Percentiles rank a stretch among this genome's conserved stretches.
Conservation (phyloP, 495 filamentous ascomycete genomes). For the Peziza echinospora region DNA sequence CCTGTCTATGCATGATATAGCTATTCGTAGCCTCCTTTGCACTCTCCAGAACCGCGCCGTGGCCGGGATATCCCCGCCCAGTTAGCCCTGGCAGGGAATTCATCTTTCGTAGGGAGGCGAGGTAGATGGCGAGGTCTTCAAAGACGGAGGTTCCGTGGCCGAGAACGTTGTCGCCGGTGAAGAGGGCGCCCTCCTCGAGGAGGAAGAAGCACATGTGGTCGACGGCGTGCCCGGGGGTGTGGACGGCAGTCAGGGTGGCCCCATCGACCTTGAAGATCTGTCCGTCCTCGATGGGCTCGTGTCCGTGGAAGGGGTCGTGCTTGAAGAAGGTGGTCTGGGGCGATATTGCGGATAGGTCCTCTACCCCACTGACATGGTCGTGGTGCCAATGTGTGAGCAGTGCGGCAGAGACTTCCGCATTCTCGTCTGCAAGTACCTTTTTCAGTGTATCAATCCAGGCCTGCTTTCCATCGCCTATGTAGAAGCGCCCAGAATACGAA, state of each 20-base stretch:
- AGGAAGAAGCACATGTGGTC: constrained; percentile 65
- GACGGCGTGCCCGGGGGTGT: constrained; percentile 66
- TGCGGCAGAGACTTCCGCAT: constrained; percentile 36
- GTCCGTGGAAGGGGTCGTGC: constrained; percentile 11
- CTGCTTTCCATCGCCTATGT: constrained; percentile 25
- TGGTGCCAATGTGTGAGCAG: constrained; percentile 81
- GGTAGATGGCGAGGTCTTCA: constrained; percentile 54
- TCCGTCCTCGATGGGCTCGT: constrained; percentile 19
- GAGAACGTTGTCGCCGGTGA: constrained; percentile 87
- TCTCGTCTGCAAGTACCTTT: constrained; percentile 39
- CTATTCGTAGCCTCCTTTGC: constrained; percentile 43
- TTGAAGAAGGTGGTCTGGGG: constrained; percentile 37
- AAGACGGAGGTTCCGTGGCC: constrained; percentile 89
- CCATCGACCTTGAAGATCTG: constrained; percentile 56
- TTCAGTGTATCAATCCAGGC: constrained; percentile 36
- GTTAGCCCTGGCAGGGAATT: constrained; percentile 26
- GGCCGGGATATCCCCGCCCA: constrained; percentile 70
- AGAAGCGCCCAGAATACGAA: not conserved
- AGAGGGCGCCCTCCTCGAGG: constrained; percentile 56
- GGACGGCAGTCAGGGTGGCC: constrained; percentile 48
- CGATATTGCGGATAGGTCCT: constrained; percentile 38
- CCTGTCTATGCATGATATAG: constrained; percentile 61
- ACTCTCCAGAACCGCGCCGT: constrained; percentile 55
- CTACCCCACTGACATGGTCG: constrained; percentile 61
- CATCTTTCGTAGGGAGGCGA: constrained; percentile 56